Evolutionary conservation across 352 stramenopile species (phyloP).

Genomic region (Phytopythium litorale): DNA sequence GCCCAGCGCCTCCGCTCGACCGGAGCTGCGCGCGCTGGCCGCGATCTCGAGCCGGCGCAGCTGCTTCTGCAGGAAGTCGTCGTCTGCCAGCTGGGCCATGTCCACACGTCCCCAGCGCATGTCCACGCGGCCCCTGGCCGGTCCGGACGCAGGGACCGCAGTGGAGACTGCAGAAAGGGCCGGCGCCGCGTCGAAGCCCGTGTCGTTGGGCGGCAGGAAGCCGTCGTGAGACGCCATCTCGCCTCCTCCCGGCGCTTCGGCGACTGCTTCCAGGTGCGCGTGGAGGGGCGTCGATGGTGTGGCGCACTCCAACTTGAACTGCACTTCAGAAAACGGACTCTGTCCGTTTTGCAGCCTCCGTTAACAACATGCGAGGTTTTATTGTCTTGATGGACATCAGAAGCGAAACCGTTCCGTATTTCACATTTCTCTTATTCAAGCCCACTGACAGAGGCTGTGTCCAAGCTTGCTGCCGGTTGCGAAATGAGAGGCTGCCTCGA

Average conservation of each 20-base stretch:
- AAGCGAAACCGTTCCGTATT: no score
- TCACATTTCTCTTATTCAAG: no score
- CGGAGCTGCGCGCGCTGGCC: slow-evolving; percentile 21
- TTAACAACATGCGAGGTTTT: not conserved
- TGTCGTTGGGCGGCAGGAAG: slow-evolving; percentile 11
- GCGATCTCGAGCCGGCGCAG: slow-evolving; percentile 51
- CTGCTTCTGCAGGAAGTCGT: slow-evolving; percentile 70
- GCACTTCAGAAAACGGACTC: not conserved
- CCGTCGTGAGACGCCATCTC: slow-evolving; percentile 5
- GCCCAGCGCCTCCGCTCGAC: not conserved
- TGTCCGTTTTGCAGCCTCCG: not conserved
- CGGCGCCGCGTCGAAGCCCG: slow-evolving; percentile 19
- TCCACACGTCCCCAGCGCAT: slow-evolving; percentile 59
- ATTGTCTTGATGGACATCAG: no score
- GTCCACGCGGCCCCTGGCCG: slow-evolving; percentile 30
- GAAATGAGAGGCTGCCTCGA: no score
- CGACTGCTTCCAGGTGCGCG: no score
- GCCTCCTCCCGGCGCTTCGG: not conserved
- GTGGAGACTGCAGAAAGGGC: not conserved
- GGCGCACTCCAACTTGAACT: not conserved
- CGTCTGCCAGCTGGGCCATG: slow-evolving; percentile 57
- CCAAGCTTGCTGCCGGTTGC: no score
- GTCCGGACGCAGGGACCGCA: not conserved
- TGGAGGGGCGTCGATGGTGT: not conserved
- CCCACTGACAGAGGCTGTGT: no score